phyloP scores from a whole-genome alignment of 2,329 filamentous ascomycete genomes.

The Aspergillus ruber region DNA sequence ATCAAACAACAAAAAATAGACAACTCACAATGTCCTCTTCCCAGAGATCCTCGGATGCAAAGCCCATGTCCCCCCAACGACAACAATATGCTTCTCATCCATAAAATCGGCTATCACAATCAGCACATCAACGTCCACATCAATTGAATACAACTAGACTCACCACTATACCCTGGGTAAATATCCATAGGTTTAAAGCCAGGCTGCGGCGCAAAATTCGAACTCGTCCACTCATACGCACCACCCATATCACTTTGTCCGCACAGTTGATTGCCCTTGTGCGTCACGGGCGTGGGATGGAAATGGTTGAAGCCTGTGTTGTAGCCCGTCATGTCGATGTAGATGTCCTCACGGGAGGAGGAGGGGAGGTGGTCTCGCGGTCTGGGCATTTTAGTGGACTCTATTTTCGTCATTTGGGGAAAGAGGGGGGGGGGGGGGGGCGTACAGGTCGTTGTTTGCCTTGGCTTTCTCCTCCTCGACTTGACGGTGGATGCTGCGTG shows the following conservation, averaged over 20 bases:
- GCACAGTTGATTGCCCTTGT: not conserved
- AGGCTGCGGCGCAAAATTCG: not conserved
- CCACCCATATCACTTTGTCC: not conserved
- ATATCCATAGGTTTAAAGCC: not conserved
- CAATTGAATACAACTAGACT: not conserved
- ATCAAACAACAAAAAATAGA: not conserved
- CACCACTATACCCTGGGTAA: not conserved
- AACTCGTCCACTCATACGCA: not conserved
- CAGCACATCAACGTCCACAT: not conserved
- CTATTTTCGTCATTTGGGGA: no score
- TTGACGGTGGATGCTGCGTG: not conserved
- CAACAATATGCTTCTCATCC: not conserved
- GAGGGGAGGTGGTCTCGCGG: not conserved
- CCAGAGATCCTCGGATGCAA: not conserved
- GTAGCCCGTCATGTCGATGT: not conserved
- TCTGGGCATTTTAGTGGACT: no score
- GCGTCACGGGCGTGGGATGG: not conserved
- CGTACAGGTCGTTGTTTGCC: not conserved
- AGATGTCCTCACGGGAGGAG: not conserved
- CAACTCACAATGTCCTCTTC: not conserved
- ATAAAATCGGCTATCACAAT: not conserved
- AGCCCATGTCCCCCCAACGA: not conserved
- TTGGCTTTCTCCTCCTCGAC: not conserved
- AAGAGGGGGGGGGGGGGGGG: no score
- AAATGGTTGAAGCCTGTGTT: not conserved